Conservation (phyloP, 1,284 basidiomycete species). For the Wolfiporia cocos region DNA sequence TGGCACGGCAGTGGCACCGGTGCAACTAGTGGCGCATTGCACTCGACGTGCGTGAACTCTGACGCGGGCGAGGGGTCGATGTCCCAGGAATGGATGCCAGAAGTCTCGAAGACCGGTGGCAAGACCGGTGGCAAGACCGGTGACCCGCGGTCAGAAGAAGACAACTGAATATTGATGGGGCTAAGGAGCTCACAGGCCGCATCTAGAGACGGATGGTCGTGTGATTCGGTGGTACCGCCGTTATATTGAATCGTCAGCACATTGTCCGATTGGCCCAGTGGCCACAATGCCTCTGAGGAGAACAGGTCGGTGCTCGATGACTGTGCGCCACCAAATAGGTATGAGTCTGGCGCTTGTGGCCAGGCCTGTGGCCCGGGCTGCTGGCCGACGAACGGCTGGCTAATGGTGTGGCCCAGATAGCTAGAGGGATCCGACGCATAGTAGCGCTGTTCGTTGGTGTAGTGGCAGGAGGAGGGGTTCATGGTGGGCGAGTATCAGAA, state of each 20-base stretch:
- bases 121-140: constrained; percentile 32
- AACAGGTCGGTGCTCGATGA: constrained; percentile 12
- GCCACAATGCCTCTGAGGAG: constrained; percentile 11
- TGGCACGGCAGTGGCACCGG: constrained; percentile 64
- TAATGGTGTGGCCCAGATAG: neutral
- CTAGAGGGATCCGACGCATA: no score
- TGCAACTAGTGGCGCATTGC: constrained; percentile 58
- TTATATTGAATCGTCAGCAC: constrained; percentile 18
- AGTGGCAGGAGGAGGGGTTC: neutral
- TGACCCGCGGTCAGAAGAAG: neutral
- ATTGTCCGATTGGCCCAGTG: constrained; percentile 15
- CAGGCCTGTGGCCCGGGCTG: neutral
- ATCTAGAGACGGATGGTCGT: constrained; percentile 1
- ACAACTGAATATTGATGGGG: no score
- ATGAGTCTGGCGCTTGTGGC: constrained; percentile 12
- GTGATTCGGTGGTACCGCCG: neutral
- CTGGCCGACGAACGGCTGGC: neutral
- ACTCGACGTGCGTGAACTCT: constrained; percentile 39
- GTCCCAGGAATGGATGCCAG: constrained; percentile 19
- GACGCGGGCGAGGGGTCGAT: constrained; percentile 21
- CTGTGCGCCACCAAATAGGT: constrained; percentile 15
- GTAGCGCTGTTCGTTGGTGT: no score
- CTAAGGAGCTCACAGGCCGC: constrained; percentile 12
- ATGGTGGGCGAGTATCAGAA: neutral
- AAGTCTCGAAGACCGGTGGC: constrained; percentile 40